Evolutionary conservation across 805 yeast species (phyloP), one percentile per base, ranked within the genome.

Genomic region (Teunomyces tritomae): DNA sequence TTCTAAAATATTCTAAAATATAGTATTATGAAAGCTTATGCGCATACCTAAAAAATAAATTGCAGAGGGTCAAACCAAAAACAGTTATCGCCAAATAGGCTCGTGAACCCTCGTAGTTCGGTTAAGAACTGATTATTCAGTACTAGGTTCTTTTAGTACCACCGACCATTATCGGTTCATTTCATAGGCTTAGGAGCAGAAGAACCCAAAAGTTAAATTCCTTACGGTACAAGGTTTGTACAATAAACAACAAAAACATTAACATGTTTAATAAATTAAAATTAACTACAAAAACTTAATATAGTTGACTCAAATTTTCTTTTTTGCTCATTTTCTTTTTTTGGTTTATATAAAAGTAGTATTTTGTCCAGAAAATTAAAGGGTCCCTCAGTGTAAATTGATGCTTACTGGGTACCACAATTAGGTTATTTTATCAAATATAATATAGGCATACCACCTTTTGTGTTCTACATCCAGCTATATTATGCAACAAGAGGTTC

Each of bases 281-380:
- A 37, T 24, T 20, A 37, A 37, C 40, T 20, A 37, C 27, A 17
- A 14, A 37, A 37, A 37, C 40, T 37, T 37, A n/a, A 37, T 37
- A 37, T 26, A 26, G 40, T 37, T 26, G 40, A 37, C 40, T 37
- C 40, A 37, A 37, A 37, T 37, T 37, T 37, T 37, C 27, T 37
- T 37, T 37, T 34, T 34, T 34, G 14, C 40, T 26, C 40, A 37
- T 37, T 37, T 37, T 37, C 39, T 35, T 37, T 37, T 37, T 37
- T 37, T 37, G 40, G 40, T 37, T 37, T 37, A 37, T 37, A 37
- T 37, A 37, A 37, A 37, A 37, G 40, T 24, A 37, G 40, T 37
- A 37, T 37, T 37, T 17, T 37, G 29, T 26, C 40, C 40, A 37
- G 14, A 37, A 37, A 37, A 37, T 26, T 26, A 37, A 26, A 37